Conservation (phyloP, 139 green algal species). For the Tetradesmus obliquus region DNA sequence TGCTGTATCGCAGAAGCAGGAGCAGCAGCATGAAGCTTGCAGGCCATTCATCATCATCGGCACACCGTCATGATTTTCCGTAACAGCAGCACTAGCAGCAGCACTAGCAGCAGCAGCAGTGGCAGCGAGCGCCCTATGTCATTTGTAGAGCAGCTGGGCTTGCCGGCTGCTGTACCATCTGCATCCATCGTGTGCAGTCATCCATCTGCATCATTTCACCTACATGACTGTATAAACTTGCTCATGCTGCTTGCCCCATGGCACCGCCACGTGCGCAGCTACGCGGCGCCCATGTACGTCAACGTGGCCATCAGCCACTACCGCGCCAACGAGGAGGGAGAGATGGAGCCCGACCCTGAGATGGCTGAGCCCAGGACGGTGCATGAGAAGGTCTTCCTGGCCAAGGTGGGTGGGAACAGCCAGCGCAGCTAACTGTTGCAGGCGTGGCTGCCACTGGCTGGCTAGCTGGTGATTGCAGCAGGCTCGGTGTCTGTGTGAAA, state of each 20-base stretch:
- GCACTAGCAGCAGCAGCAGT: neutral
- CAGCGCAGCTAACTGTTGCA: too few species aligned
- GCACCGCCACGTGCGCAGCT: conserved; percentile 59
- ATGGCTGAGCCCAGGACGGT: neutral
- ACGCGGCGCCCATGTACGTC: conserved; percentile 96
- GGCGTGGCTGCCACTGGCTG: neutral
- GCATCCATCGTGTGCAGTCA: too few species aligned
- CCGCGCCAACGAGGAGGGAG: conserved; percentile 58
- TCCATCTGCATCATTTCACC: too few species aligned
- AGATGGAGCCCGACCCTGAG: conserved; percentile 56
- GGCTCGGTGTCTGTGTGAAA: too few species aligned
- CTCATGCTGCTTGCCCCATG: neutral
- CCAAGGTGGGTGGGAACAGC: conserved; percentile 81
- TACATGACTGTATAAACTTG: neutral
- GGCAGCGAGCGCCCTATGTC: neutral
- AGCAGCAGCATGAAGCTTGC: too few species aligned
- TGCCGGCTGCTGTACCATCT: neutral
- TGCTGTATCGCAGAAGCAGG: too few species aligned
- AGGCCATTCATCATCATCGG: too few species aligned
- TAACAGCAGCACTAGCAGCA: too few species aligned
- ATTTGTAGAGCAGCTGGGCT: neutral
- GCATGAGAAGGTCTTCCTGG: conserved; percentile 91
- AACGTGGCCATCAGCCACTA: conserved; percentile 82
- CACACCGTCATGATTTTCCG: too few species aligned
- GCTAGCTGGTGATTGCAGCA: too few species aligned